Evolutionary conservation across 2,329 filamentous ascomycete species (phyloP).

Genomic region (Colletotrichum agaves): DNA sequence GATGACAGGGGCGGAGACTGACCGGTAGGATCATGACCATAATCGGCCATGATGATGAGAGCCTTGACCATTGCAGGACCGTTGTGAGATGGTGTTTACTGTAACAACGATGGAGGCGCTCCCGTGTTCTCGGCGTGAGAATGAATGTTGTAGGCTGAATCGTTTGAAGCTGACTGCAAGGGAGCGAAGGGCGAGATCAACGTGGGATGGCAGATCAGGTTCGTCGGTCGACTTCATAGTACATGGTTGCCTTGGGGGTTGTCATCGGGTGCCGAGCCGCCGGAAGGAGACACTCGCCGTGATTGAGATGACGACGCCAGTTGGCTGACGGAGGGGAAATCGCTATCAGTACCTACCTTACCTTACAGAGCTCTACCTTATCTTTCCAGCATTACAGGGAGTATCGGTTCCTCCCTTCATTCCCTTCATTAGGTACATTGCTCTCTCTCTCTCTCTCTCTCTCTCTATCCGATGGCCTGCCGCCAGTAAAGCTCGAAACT

Average conservation of each 20-base stretch:
- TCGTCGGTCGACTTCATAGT: too few species aligned
- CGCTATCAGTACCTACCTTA: not conserved
- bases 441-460: too few species aligned
- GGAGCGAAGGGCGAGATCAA: conserved; percentile 8
- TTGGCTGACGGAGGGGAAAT: too few species aligned
- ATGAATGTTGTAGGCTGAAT: not conserved
- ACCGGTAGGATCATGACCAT: conserved; percentile 67
- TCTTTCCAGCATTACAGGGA: too few species aligned
- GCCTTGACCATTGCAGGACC: conserved; percentile 47
- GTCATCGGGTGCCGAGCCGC: conserved; percentile 46
- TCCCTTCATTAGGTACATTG: too few species aligned
- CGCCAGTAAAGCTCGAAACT: too few species aligned
- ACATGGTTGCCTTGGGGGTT: conserved; percentile 39
- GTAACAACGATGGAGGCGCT: not conserved
- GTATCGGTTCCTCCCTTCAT: too few species aligned
- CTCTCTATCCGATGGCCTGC: too few species aligned
- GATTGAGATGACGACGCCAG: conserved; percentile 7
- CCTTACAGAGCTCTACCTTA: too few species aligned
- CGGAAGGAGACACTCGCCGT: conserved; percentile 32
- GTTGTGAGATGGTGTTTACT: not conserved
- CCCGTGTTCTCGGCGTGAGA: not conserved
- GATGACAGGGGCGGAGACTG: not conserved
- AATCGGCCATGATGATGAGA: conserved; percentile 63
- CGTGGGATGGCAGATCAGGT: conserved; percentile 16
- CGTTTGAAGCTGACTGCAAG: not conserved